Conservation (phyloP, 176 grass and related monocot species). For the Areca catechu region DNA sequence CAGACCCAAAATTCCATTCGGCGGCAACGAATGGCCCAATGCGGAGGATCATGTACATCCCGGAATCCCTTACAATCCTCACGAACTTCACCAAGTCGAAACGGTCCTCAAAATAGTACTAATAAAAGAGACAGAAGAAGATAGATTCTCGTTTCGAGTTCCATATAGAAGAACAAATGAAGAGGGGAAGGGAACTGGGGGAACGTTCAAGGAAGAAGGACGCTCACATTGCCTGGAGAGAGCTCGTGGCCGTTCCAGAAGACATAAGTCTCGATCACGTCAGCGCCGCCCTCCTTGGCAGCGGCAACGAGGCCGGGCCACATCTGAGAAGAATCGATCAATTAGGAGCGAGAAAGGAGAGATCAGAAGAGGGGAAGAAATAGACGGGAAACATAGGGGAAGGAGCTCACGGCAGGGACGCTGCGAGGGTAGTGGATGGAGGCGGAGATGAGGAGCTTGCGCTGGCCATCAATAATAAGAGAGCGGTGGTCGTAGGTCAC, state of each 20-base stretch:
- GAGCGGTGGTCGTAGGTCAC: constrained; percentile 92
- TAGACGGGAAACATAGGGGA: not conserved
- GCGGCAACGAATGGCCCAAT: constrained; percentile 91
- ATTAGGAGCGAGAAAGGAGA: not conserved
- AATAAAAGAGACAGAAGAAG: constrained; percentile 2
- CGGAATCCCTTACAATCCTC: constrained; percentile 55
- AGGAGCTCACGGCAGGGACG: constrained; percentile 54
- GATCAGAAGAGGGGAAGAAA: not conserved
- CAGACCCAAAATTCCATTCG: constrained; percentile 84
- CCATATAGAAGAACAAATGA: not conserved
- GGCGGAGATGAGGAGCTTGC: constrained; percentile 88
- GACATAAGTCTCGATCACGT: constrained; percentile 88
- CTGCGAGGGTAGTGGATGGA: constrained; percentile 98
- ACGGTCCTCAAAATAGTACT: constrained; percentile 96
- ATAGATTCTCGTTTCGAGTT: not conserved
- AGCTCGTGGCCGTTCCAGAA: constrained; percentile 98
- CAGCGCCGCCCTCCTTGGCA: constrained; percentile 78
- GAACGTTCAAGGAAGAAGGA: too few relatives aligned
- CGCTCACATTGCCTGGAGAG: constrained; percentile 63
- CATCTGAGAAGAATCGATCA: constrained; percentile 45
- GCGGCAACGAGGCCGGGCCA: constrained; percentile 77
- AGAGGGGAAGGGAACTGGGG: not conserved
- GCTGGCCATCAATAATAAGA: constrained; percentile 81
- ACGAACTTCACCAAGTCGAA: constrained; percentile 81
- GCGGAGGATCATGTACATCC: constrained; percentile 79